These are phyloP conservation scores for Nitzschia palea DNA, from an alignment of 108 stramenopile species.

Conservation along the genomic window DNA sequence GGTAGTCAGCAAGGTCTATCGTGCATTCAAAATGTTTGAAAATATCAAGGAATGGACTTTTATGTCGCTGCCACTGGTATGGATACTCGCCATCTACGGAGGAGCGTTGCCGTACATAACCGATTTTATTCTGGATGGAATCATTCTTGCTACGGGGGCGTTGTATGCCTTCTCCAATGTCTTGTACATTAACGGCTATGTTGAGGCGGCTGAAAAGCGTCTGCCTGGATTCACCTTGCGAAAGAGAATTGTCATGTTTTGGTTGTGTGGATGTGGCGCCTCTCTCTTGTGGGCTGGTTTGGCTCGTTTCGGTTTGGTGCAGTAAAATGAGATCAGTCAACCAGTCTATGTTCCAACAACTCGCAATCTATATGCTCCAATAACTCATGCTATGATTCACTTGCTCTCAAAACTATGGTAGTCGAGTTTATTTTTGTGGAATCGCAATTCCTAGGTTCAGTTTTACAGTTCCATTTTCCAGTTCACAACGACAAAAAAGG, in stretches of 20 bases:
- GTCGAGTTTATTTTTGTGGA: too few species aligned
- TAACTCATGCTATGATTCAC: too few species aligned
- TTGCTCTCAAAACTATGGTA: too few species aligned
- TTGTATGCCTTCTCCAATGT: slow-evolving; percentile 1
- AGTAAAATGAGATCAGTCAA: too few species aligned
- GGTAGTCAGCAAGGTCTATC: not conserved
- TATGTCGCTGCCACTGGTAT: slow-evolving; percentile 13
- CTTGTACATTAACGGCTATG: slow-evolving; percentile 16
- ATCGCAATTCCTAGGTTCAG: too few species aligned
- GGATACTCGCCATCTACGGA: slow-evolving; percentile 18
- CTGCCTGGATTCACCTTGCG: slow-evolving; percentile 15
- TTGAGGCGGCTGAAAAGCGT: slow-evolving; percentile 12
- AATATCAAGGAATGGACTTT: slow-evolving; percentile 28
- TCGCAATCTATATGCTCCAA: too few species aligned
- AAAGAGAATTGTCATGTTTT: not conserved
- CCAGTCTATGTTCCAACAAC: too few species aligned
- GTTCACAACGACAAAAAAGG: too few species aligned
- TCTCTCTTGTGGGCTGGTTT: slow-evolving; percentile 8
- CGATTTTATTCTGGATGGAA: not conserved
- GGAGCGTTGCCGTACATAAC: slow-evolving; percentile 9
- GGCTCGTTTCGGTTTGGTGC: slow-evolving; percentile 1
- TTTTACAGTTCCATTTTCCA: too few species aligned
- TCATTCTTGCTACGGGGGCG: not conserved
- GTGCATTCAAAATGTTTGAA: slow-evolving; percentile 23
- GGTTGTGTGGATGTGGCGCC: slow-evolving; percentile 23